Evolutionary conservation across 768 basidiomycete species (phyloP).

Genomic region (Russula earlei): DNA sequence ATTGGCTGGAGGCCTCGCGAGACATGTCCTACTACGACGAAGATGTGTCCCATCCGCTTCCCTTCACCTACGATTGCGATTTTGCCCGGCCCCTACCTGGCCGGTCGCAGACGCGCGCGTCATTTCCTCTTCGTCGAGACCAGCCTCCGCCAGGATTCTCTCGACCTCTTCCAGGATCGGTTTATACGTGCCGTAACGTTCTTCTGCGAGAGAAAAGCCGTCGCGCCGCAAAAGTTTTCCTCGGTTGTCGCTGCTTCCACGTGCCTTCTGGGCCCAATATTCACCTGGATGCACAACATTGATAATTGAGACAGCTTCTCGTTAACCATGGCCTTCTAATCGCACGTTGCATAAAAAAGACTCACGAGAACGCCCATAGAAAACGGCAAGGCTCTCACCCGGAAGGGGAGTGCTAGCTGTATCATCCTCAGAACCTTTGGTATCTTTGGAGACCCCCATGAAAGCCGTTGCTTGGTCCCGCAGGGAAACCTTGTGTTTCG

Average conservation of each 20-base stretch:
- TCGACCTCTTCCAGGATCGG: constrained; percentile 77
- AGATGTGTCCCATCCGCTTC: neutral
- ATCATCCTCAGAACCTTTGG: constrained; percentile 56
- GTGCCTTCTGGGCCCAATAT: constrained; percentile 73
- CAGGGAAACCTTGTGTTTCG: constrained; percentile 28
- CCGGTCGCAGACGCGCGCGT: constrained; percentile 39
- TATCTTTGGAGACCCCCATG: constrained; percentile 57
- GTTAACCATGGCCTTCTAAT: neutral
- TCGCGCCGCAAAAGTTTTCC: constrained; percentile 74
- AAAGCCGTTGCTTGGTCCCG: constrained; percentile 39
- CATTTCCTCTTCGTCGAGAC: constrained; percentile 79
- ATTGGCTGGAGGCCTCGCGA: neutral
- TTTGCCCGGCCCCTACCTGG: constrained; percentile 33
- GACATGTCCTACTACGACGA: neutral
- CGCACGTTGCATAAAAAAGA: constrained; percentile 9
- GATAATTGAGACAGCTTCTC: neutral
- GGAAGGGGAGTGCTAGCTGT: constrained; percentile 70
- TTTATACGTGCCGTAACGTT: constrained; percentile 71
- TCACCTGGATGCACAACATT: constrained; percentile 38
- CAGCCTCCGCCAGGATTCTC: constrained; percentile 74
- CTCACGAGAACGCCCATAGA: constrained; percentile 75
- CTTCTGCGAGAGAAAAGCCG: constrained; percentile 68
- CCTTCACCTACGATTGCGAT: constrained; percentile 38
- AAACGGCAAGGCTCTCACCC: constrained; percentile 74
- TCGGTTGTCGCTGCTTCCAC: constrained; percentile 45